Evolutionary conservation across 495 filamentous ascomycete species (phyloP).

Genomic region (Penicillium ochrochloron): DNA sequence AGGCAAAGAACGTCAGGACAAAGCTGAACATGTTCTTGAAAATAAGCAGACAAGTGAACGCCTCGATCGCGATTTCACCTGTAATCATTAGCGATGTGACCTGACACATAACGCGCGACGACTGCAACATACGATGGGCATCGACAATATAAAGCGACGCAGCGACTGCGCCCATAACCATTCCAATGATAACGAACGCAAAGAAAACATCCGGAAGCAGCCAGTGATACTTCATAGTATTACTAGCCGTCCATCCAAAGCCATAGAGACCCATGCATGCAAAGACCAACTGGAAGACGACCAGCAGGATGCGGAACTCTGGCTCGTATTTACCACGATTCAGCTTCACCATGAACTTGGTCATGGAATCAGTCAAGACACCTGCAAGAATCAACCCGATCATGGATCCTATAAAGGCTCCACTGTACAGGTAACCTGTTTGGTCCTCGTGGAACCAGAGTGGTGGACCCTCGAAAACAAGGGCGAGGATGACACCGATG

Average conservation of each 20-base stretch:
- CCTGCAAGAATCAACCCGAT: slow-evolving; percentile 78
- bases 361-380: slow-evolving; percentile 73
- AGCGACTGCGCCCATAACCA: slow-evolving; percentile 88
- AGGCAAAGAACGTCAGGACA: slow-evolving; percentile 79
- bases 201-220: slow-evolving; percentile 79
- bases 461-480: slow-evolving; percentile 79
- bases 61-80: slow-evolving; percentile 86
- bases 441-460: slow-evolving; percentile 81
- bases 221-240: slow-evolving; percentile 67
- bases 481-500: slow-evolving; percentile 84
- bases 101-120: neutral
- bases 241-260: slow-evolving; percentile 71
- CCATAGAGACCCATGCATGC: slow-evolving; percentile 82
- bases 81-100: slow-evolving; percentile 15
- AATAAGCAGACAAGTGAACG: slow-evolving; percentile 85
- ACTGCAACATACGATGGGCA: slow-evolving; percentile 71
- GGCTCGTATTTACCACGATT: slow-evolving; percentile 89
- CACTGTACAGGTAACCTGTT: slow-evolving; percentile 87
- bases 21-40: slow-evolving; percentile 96
- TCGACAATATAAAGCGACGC: slow-evolving; percentile 92
- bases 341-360: slow-evolving; percentile 66
- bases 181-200: slow-evolving; percentile 75
- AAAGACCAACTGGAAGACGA: slow-evolving; percentile 78
- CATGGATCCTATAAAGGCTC: slow-evolving; percentile 82
- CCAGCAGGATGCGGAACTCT: slow-evolving; percentile 83